These are phyloP conservation scores for Haberlea rhodopensis DNA, from an alignment of 257 asterid genomes.

Conservation along the genomic window DNA sequence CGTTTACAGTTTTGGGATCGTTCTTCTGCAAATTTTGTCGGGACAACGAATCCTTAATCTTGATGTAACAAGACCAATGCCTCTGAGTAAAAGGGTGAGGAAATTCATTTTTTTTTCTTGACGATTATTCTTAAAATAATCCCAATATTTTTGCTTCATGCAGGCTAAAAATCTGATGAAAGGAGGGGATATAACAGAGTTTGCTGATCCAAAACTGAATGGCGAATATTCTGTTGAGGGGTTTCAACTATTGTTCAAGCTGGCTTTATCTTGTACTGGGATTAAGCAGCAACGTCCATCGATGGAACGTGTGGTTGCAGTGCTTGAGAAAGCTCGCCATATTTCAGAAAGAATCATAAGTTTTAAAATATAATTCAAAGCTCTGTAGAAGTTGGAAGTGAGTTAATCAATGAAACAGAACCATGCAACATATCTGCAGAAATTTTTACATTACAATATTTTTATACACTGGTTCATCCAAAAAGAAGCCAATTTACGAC, in stretches of 20 bases:
- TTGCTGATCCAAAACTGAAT: slow-evolving; percentile 65
- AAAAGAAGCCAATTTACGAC: background rate
- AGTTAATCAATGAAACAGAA: background rate
- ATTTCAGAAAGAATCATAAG: slow-evolving; percentile 37
- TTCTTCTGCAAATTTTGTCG: slow-evolving; percentile 66
- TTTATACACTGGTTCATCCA: background rate
- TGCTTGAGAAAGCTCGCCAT: slow-evolving; percentile 50
- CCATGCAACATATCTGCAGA: background rate
- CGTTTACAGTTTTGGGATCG: slow-evolving; percentile 78
- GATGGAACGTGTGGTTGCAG: slow-evolving; percentile 52
- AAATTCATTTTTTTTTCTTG: background rate
- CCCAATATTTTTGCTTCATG: slow-evolving; percentile 5
- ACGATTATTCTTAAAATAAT: background rate
- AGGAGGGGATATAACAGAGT: slow-evolving; percentile 52
- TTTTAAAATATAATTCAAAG: slow-evolving; percentile 28
- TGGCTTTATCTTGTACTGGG: slow-evolving; percentile 62
- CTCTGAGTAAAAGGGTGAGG: slow-evolving; percentile 61
- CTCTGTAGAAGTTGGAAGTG: background rate
- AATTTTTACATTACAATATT: background rate
- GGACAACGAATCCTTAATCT: slow-evolving; percentile 72
- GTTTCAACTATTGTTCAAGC: slow-evolving; percentile 43
- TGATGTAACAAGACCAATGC: slow-evolving; percentile 56
- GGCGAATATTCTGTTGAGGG: slow-evolving; percentile 58
- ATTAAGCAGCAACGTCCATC: slow-evolving; percentile 68
- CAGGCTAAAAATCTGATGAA: slow-evolving; percentile 60